Conservation (phyloP, 2,329 filamentous ascomycete species). For the Epichloe bromicola region DNA sequence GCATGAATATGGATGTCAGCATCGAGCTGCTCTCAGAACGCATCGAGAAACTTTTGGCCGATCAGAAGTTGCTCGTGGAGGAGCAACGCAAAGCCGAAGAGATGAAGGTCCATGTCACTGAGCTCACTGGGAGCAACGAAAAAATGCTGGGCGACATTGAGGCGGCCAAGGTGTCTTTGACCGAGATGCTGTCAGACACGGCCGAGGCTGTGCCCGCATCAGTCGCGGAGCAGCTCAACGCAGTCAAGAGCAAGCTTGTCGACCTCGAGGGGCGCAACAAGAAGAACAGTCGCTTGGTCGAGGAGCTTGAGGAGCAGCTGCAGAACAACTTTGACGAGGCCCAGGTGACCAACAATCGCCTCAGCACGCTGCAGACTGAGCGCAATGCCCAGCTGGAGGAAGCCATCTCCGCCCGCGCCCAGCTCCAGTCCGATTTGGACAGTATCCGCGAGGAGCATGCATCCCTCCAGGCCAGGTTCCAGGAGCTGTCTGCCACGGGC, state of each 20-base stretch:
- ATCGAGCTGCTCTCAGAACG: conserved; percentile 54
- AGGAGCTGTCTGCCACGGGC: conserved; percentile 30
- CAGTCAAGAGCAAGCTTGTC: conserved; percentile 52
- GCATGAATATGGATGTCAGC: conserved; percentile 49
- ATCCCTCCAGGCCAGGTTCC: conserved; percentile 58
- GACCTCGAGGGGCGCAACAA: conserved; percentile 59
- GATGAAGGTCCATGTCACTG: conserved; percentile 40
- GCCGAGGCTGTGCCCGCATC: conserved; percentile 30
- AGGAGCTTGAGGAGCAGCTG: conserved; percentile 93
- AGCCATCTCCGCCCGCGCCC: conserved; percentile 49
- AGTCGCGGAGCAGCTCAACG: conserved; percentile 42
- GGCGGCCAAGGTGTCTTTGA: conserved; percentile 40
- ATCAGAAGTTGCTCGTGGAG: conserved; percentile 45
- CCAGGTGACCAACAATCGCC: conserved; percentile 68
- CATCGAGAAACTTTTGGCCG: conserved; percentile 41
- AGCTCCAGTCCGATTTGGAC: conserved; percentile 57
- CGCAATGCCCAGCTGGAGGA: conserved; percentile 67
- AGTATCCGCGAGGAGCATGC: conserved; percentile 55
- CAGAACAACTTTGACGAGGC: conserved; percentile 92
- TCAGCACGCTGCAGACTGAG: conserved; percentile 70
- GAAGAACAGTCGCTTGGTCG: conserved; percentile 83
- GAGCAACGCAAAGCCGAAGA: conserved; percentile 47
- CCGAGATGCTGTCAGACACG: conserved; percentile 39
- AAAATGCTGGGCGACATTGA: conserved; percentile 50
- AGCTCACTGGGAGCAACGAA: conserved; percentile 45